Base-by-base conservation (phyloP, 2,329 filamentous ascomycete species). In the Penicillium polonicum region DNA sequence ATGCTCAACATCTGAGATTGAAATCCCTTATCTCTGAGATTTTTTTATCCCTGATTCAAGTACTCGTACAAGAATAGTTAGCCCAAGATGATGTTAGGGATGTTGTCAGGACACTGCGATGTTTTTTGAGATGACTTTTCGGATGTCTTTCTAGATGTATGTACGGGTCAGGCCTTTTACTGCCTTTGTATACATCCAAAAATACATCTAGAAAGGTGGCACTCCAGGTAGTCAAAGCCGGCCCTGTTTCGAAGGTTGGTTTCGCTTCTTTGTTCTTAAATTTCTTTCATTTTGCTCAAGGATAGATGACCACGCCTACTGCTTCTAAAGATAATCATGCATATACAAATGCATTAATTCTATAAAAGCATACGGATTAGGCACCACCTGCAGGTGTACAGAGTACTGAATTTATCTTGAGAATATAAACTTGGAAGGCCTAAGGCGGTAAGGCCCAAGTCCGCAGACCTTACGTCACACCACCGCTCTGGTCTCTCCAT, bases 401-500 rank as follows among this genome's bases (percentile, higher is more conserved):
- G 29, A 9, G 45, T n/a, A 23, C 5, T 46, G 29, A 9, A 35
- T 4, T 25, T 12, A 48, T 35, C 45, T 35, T 23, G n/a, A 35
- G 25, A 21, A 27, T 19, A 23, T 52, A 33, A 21, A 35, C 2
- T 25, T 44, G 2, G 19, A 29, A 41, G 25, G 50, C 31, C 21
- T 15, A 23, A 52, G 41, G 50, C 50, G 39, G 50, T 46, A 45
- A 52, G 39, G 29, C 39, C 23, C 21, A 6, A 27, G 10, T 35
- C 39, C 35, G 53, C 52, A 23, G 52, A 56, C 39, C 43, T 38
- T 56, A 56, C 53, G 53, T 56, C 53, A 56, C 46, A 56, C 53
- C 46, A 50, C 53, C 53, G 44, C 43, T 54, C 45, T 48, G 44
- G 27, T 48, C 52, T 54, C 44, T 31, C 29, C 29, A 56, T 50